Base-by-base conservation (phyloP, 1,284 basidiomycete species). In the Phenoliferia sp. region DNA sequence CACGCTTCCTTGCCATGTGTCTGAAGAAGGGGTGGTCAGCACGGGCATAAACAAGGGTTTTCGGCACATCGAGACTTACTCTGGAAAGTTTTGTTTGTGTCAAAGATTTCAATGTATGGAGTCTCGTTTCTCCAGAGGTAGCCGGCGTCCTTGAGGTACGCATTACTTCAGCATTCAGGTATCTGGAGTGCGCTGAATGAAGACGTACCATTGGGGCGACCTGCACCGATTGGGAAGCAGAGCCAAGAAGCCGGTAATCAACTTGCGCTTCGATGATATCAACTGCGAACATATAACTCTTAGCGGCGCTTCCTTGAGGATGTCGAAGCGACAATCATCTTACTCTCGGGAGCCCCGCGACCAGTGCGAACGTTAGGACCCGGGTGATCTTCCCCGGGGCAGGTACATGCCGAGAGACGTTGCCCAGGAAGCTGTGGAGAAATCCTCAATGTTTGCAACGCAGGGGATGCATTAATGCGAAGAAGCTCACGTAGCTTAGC, bases 341-440 rank as follows among this genome's bases (percentile, higher is more conserved):
- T 32, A 61, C 59, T 82, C 72, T 85, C 84, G 0, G 84, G 84
- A 0, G 80, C 82, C 15, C 80, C 77, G 22, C 84, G 77, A 34
- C 82, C 82, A 7, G 75, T 69, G 28, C 69, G 67, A 71, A 77
- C 72, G 56, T 73, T 77, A n/a, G 81, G 81, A 0, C 81, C 81
- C 0, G 81, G 81, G 62, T 82, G 70, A 28, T 69, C 56, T n/a
- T 71, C 70, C 1, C 75, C 76, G 0, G 77, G 68, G 67, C 81
- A 82, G 0, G 81, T 82, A 75, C 81, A 82, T 0, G 80, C 77
- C 0, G 79, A 80, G 1, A 81, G 74, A 0, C 79, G 74, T 66
- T 82, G 81, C 2, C 81, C 81, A 7, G 82, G 81, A 4, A 86
- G 81, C 59, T 61, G 15, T 22, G 5, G 26, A 48, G 12, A 6